Conservation (phyloP, 2,329 filamentous ascomycete species). For the Fusarium foetens region DNA sequence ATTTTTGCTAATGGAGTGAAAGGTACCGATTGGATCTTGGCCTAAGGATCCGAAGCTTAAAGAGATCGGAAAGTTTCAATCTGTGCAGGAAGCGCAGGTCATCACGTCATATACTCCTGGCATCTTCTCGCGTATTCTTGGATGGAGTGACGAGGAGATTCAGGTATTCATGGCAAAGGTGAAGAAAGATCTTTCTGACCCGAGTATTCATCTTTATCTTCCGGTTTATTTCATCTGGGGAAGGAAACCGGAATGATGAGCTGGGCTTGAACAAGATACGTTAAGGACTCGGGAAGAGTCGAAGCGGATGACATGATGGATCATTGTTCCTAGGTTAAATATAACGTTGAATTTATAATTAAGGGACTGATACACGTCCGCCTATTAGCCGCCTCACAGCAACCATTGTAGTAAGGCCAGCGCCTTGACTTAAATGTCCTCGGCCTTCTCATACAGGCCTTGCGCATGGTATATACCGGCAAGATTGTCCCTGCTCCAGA, state of each 20-base stretch:
- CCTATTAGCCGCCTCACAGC: too few species aligned
- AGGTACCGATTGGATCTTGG: conserved; percentile 26
- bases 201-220: conserved; percentile 34
- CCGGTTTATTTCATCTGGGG: conserved; percentile 39
- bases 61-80: conserved; percentile 27
- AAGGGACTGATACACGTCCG: too few species aligned
- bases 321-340: too few species aligned
- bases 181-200: conserved; percentile 32
- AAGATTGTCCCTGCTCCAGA: too few species aligned
- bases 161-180: conserved; percentile 36
- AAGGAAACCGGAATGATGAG: conserved; percentile 1
- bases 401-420: too few species aligned
- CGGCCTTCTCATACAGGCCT: too few species aligned
- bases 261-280: fast-evolving
- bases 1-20: not conserved
- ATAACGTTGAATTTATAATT: too few species aligned
- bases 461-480: too few species aligned
- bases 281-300: fast-evolving
- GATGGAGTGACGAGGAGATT: conserved; percentile 35
- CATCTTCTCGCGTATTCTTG: conserved; percentile 34
- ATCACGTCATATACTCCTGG: conserved; percentile 32
- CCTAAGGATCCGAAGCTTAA: conserved; percentile 18
- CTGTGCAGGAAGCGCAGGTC: conserved; percentile 32
- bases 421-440: too few species aligned
- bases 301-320: fast-evolving